Percentiles rank a stretch among this genome's conserved stretches.
Evolutionary conservation across 192 early-diverging fungal genomes (phyloP).

Genomic region (Backusella psychrophila): DNA sequence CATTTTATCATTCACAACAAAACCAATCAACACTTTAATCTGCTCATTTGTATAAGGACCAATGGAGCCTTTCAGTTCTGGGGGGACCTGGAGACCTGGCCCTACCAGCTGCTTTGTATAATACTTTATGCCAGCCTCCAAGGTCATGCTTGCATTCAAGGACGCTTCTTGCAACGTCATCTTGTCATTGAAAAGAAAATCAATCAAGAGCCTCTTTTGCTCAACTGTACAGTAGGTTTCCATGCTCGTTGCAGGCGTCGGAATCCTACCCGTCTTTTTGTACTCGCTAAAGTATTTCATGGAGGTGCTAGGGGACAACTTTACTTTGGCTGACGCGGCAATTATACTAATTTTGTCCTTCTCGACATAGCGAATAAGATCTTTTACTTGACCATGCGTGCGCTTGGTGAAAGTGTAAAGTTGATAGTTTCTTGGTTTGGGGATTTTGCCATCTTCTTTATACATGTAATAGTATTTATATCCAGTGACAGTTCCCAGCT

Average conservation of each 20-base stretch:
- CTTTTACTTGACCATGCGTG: too few relatives aligned
- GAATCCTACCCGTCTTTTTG: not conserved
- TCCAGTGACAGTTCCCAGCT: too few relatives aligned
- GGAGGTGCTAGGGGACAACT: too few relatives aligned
- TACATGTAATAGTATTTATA: too few relatives aligned
- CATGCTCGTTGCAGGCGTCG: not conserved
- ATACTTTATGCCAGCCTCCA: not conserved
- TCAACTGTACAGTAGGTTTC: not conserved
- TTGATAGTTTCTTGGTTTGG: too few relatives aligned
- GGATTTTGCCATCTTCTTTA: too few relatives aligned
- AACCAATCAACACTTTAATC: not conserved
- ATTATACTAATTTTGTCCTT: too few relatives aligned
- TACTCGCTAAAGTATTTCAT: not conserved
- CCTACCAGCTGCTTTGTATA: not conserved
- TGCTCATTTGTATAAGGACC: not conserved
- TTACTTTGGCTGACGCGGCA: too few relatives aligned
- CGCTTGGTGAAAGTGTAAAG: too few relatives aligned
- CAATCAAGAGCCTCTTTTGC: not conserved
- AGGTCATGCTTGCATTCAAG: not conserved
- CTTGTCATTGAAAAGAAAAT: not conserved
- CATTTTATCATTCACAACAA: not conserved
- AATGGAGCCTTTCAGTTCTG: not conserved
- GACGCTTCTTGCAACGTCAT: not conserved
- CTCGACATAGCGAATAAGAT: too few relatives aligned
- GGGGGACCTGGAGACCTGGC: not conserved